These are phyloP conservation scores for Casuarina equisetifolia DNA, from an alignment of 306 rosid genomes.

Conservation along the genomic window DNA sequence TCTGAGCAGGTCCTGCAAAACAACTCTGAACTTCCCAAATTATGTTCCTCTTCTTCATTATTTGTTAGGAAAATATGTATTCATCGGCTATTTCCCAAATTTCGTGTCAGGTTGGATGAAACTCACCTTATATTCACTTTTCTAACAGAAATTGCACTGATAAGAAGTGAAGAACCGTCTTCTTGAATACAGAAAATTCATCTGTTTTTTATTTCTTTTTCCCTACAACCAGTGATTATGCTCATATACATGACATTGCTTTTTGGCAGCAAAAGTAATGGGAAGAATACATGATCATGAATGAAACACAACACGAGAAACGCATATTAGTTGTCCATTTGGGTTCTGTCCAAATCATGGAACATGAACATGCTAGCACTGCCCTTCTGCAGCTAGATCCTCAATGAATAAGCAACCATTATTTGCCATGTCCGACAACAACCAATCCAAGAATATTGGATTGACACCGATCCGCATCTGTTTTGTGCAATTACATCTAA, in stretches of 20 bases:
- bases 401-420: background rate
- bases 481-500: conserved; percentile 26
- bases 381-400: background rate
- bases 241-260: background rate
- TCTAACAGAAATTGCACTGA: no score
- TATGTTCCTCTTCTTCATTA: background rate
- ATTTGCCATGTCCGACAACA: background rate
- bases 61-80: background rate
- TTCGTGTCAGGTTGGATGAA: background rate
- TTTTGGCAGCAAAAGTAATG: background rate
- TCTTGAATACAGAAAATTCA: background rate
- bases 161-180: background rate
- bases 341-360: background rate
- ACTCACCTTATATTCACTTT: background rate
- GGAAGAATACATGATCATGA: conserved; percentile 16
- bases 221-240: background rate
- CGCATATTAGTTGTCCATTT: background rate
- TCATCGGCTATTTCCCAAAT: background rate
- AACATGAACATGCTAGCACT: background rate
- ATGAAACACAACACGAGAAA: background rate
- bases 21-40: no score
- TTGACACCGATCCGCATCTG: background rate
- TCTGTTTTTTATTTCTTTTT: background rate
- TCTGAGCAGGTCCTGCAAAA: no score
- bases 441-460: background rate